Percentiles rank a stretch among this genome's conserved stretches.
phyloP scores from a whole-genome alignment of 164 flowering plant species.

The Protea cynaroides region DNA sequence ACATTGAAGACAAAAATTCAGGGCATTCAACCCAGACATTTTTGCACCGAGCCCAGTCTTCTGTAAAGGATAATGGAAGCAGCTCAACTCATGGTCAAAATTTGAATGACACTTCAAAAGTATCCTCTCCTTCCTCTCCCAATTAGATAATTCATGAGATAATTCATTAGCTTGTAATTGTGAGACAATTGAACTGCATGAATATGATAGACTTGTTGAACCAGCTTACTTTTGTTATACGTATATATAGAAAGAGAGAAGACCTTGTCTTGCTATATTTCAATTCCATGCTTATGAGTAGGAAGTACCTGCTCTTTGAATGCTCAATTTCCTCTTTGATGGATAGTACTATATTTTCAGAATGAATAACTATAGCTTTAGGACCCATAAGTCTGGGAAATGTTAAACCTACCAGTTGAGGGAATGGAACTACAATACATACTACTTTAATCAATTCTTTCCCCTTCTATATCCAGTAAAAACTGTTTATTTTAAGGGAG shows the following conservation, averaged over 20 bases:
- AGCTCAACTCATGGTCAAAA: constrained; percentile 18
- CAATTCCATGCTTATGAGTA: neutral
- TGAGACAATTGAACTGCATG: neutral
- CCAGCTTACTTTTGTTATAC: neutral
- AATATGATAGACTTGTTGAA: neutral
- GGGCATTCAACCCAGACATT: constrained; percentile 23
- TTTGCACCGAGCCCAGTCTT: constrained; percentile 20
- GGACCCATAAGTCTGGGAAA: neutral
- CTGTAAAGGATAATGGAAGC: constrained; percentile 16
- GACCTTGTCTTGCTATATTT: neutral
- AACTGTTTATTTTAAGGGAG: too few species aligned
- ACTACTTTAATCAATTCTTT: too few species aligned
- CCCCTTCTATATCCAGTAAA: too few species aligned
- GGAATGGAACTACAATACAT: too few species aligned
- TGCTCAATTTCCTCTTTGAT: neutral
- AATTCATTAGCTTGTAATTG: neutral
- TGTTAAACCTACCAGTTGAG: neutral
- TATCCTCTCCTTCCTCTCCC: constrained; percentile 6
- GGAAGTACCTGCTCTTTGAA: neutral
- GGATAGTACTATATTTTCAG: neutral
- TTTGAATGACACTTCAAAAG: constrained; percentile 34
- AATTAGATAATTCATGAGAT: neutral
- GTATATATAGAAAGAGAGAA: too few species aligned
- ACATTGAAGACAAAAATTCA: constrained; percentile 23
- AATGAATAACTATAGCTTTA: neutral